Evolutionary conservation across 441 rosid genomes (phyloP), one percentile per base, ranked within the genome.

Genomic region (Brassica balearica): DNA sequence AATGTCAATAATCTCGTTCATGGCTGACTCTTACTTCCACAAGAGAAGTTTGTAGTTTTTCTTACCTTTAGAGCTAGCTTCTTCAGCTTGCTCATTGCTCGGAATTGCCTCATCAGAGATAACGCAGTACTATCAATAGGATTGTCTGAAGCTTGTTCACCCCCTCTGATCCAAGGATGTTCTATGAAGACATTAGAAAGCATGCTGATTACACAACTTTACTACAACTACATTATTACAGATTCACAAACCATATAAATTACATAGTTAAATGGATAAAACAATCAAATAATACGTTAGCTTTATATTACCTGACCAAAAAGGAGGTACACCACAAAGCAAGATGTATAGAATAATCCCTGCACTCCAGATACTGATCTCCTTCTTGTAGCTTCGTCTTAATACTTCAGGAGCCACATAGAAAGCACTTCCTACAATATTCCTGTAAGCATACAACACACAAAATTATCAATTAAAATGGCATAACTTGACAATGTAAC

Each of bases 321-420:
- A 91, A 58, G 95, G 97, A 81, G 98, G 98, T 9, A 90, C 95
- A 0, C 94, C 97, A 68, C 93, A 86, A 19, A 94, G 94, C 68
- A 94, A 89, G 85, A 91, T 89, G 78, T 94, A 94, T 48, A 90
- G 81, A 64, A 94, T 92, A 71, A 94, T 87, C 66, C 97, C 95
- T n/a, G 95, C 96, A 81, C 95, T 92, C 98, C 97, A 94, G 34
- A 89, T 56, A 75, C 92, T 97, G 19, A 92, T 90, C 80, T 92
- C 97, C 82, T 89, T 91, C 41, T 94, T 97, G 3, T 92, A 95
- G 51, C 86, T 86, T 66, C 97, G 88, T 8, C 75, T 84, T 71
- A 95, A 74, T 23, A 94, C 97, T 82, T 91, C 97, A 43, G 97
- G 97, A 77, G 98, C 97, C 80, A 94, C 91, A 82, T 92, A 92